Percentiles rank a stretch among this genome's conserved stretches.
phyloP scores from a whole-genome alignment of 345 rosid genomes.

The Crucihimalaya himalaica region DNA sequence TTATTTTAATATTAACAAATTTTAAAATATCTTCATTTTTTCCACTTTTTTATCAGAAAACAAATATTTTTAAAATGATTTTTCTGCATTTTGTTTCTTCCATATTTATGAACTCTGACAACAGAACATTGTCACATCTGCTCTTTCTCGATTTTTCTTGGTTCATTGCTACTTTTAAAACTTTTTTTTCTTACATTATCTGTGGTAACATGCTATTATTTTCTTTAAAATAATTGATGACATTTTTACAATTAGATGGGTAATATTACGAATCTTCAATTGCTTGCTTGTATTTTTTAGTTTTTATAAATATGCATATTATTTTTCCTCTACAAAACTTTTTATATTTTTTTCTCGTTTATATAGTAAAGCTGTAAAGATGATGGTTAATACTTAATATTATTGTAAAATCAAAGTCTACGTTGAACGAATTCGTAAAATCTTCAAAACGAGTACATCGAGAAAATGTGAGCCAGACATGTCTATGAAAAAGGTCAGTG shows the following conservation, averaged over 20 bases:
- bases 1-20: neutral
- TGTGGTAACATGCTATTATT: neutral
- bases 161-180: neutral
- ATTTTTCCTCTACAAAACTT: too few species aligned
- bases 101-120: neutral
- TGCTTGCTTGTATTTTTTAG: neutral
- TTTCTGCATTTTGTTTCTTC: neutral
- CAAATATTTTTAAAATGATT: neutral
- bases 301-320: neutral
- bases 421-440: too few species aligned
- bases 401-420: neutral
- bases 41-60: too few species aligned
- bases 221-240: too few species aligned
- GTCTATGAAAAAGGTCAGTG: neutral
- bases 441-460: too few species aligned
- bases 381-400: neutral
- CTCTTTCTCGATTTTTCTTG: slow-evolving; percentile 23
- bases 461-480: neutral
- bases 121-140: neutral
- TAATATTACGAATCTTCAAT: neutral
- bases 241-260: neutral
- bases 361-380: too few species aligned
- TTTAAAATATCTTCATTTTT: neutral
- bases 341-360: too few species aligned
- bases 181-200: neutral